Base-by-base conservation (phyloP, 2,329 filamentous ascomycete genomes). In the Chaetomiaceae sp. region DNA sequence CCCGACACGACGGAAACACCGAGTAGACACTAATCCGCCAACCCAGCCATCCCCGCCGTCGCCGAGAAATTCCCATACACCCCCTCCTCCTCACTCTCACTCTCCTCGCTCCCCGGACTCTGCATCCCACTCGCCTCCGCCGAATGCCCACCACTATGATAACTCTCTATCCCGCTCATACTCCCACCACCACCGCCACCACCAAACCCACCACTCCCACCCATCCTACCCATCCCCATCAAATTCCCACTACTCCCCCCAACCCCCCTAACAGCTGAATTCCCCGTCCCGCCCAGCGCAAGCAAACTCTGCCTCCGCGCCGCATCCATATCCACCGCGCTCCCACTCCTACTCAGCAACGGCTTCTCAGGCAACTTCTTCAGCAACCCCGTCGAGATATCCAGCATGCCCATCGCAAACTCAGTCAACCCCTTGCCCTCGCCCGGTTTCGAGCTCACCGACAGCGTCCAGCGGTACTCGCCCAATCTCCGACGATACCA, bases 401-500 rank as follows among this genome's bases (percentile, higher is more conserved):
- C 87, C 39, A 91, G 72, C 77, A 88, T 89, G 3, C 84, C 84
- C 74, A 90, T 85, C n/a, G 87, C 87, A 62, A 89, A 89, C 57
- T 82, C 78, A 0, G 83, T 85, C 49, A 85, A 64, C 1, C 78
- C 75, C 44, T 72, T 77, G 51, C 75, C 77, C 61, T 81, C 80
- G 2, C 80, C 79, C 0, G 87, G 84, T 67, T 90, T 89, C 40
- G 83, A 85, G 69, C 87, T 91, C 44, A 97, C 91, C 8, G 87
- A 87, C 51, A 97, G 76, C 9, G 92, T 96, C 92, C 92, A 99
- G 46, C 90, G 82, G 67, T 96, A 97, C 71, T 99, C 92, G 55
- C 84, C 85, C 20, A 97, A 72, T 1, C 92, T 79, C 12, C 88
- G 81, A 34, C 89, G 84, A 71, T 97, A 99, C 79, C 95, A 97